Conservation (phyloP, 345 rosid species). For the Rhodamnia argentea region DNA sequence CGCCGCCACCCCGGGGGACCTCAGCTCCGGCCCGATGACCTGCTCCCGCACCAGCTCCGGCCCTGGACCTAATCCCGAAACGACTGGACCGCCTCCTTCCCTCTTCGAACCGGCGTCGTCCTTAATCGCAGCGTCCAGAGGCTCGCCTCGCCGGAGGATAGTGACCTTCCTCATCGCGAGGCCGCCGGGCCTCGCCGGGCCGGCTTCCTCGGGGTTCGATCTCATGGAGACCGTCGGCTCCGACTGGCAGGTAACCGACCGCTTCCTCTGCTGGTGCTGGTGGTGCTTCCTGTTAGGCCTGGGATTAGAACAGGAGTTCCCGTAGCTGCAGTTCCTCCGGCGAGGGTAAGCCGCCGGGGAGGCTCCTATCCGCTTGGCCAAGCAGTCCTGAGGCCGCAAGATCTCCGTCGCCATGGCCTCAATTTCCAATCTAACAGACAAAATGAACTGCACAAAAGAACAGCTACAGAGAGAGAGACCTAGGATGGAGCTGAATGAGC, state of each 20-base stretch:
- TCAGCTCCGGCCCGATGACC: background rate
- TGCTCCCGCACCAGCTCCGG: constrained; percentile 9
- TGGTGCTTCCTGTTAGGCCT: constrained; percentile 22
- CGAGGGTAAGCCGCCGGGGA: constrained; percentile 34
- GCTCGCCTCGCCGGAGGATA: constrained; percentile 33
- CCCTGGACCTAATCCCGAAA: background rate
- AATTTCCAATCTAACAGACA: background rate
- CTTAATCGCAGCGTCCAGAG: constrained; percentile 28
- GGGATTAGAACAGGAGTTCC: background rate
- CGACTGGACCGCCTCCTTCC: background rate
- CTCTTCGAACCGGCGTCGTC: background rate
- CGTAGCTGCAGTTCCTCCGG: constrained; percentile 25
- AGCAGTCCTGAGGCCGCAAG: constrained; percentile 65
- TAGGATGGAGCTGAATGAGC: background rate
- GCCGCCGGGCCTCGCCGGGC: background rate
- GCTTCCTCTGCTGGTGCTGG: constrained; percentile 7
- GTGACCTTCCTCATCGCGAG: constrained; percentile 21
- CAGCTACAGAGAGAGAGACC: background rate
- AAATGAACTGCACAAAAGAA: background rate
- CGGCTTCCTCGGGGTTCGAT: constrained; percentile 13
- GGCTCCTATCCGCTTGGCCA: constrained; percentile 31
- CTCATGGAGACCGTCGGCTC: constrained; percentile 22
- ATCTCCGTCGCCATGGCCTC: constrained; percentile 73
- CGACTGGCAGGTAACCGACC: background rate
- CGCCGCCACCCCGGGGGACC: constrained; percentile 1